phyloP scores from a whole-genome alignment of 139 green algal species.

The Micromonas pusilla region DNA sequence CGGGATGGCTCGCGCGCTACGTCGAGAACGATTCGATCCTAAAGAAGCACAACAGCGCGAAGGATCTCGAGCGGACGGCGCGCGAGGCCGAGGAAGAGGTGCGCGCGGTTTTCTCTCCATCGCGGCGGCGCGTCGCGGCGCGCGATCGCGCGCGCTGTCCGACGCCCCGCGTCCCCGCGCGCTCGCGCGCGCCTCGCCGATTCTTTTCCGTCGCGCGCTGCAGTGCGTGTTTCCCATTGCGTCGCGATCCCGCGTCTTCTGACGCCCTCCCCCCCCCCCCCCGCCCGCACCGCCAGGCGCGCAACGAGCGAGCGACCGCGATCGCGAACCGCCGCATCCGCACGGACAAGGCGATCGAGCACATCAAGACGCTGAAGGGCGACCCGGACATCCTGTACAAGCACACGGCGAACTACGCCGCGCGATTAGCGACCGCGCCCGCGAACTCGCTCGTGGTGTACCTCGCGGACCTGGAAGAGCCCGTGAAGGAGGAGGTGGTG shows the following conservation, averaged over 20 bases:
- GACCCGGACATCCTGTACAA: background rate
- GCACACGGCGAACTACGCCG: background rate
- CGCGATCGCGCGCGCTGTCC: no score
- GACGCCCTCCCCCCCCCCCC: background rate
- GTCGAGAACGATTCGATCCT: background rate
- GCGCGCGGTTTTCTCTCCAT: background rate
- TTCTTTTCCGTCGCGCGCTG: no score
- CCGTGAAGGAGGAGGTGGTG: background rate
- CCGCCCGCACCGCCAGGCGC: no score
- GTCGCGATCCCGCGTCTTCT: no score
- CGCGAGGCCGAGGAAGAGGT: background rate
- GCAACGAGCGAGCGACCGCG: background rate
- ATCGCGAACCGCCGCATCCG: background rate
- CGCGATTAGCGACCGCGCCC: background rate
- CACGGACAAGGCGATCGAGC: background rate
- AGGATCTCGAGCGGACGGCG: background rate
- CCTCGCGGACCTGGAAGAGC: conserved; percentile 2
- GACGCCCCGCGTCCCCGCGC: no score
- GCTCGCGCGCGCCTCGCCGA: no score
- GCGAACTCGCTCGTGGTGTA: background rate
- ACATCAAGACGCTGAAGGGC: background rate
- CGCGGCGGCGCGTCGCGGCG: no score
- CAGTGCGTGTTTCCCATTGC: no score
- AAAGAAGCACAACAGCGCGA: background rate
- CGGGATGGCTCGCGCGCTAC: background rate